Base-by-base conservation (phyloP, 2,329 filamentous ascomycete genomes). In the Hansfordia pulvinata region DNA sequence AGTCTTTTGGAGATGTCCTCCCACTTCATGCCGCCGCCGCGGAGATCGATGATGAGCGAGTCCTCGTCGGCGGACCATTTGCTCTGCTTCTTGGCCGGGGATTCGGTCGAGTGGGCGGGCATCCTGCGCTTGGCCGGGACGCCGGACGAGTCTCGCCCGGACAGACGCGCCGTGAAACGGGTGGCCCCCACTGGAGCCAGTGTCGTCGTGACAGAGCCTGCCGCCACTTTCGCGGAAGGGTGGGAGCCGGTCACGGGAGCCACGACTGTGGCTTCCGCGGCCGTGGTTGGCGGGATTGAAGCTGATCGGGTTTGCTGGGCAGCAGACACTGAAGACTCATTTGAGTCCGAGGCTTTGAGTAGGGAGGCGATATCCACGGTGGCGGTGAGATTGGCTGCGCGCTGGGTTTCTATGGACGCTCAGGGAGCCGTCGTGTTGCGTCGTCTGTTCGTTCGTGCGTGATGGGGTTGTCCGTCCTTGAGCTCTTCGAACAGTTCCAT, bases 51-150 rank as follows among this genome's bases (percentile, higher is more conserved):
- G 41, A 93, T 93, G 25, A 90, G 60, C n/a, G 80, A 73, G 52
- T 96, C 85, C 52, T 96, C 88, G 35, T 94, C 84, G 1, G 79
- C 65, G 5, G 83, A 92, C 90, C 90, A 96, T 54, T 96, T 96
- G 47, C 83, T 93, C 53, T 94, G 85, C 56, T 88, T 92, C 60
- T 90, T 93, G 18, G 83, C 81, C 12, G 82, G 83, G 19, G 76
- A 79, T 40, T 75, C 68, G 17, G 60, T 48, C 10, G 58, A 56
- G 44, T 75, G 66, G 17, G 66, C 50, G 34, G 60, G 54, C 60
- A 68, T 62, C 40, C 48, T 60, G 49, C 60, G 62, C 49, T 61
- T 69, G 36, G 45, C 47, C 27, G 46, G 33, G 22, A 39, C 35
- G n/a, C n/a, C n/a, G n/a, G n/a, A n/a, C n/a, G n/a, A n/a, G n/a